Evolutionary conservation across 768 basidiomycete species (phyloP), one percentile per base, ranked within the genome.

Genomic region (Suillus luteus): DNA sequence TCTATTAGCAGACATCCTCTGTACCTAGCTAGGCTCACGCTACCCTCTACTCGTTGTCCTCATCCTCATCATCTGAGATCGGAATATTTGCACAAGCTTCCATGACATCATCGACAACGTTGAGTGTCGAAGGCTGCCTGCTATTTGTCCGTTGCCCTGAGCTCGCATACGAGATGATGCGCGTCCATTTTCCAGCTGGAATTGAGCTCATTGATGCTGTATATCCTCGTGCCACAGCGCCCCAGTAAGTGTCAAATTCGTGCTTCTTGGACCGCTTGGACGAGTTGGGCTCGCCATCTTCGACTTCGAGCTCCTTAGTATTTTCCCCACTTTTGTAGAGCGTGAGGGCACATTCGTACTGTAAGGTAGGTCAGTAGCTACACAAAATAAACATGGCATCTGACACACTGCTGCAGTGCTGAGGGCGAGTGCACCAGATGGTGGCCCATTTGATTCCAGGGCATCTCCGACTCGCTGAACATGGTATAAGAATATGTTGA

Each of bases 291-390:
- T 24, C 46, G 11, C 15, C 38, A 31, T 44, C 58, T 37, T 37
- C 24, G 5, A 2, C 37, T 19, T 59, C 6, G n/a, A 37, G 33
- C 40, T 62, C 61, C 37, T 62, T 62, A 11, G 46, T 24, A 40
- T 41, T 62, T 5, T 62, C 38, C n/a, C 52, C 51, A 54, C 49
- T 54, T 41, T 55, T 62, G 52, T 62, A 62, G n/a, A 62, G 46
- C 19, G 24, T 62, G 22, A 62, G 51, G 24, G 61, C 61, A 40
- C 38, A 52, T 31, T 62, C n/a, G 3, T 52, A 49, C 61, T 62
- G 51, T 54, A 22, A 31, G 51, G 54, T n/a, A 52, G 37, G 38
- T 33, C 14, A 17, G 41, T 62, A 33, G 15, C 5, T 4, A 38
- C 15, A 40, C 31, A 27, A 40, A 55, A 35, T 31, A 31, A 6